phyloP scores from a whole-genome alignment of 768 basidiomycete genomes.

The Botryobasidium botryosum region DNA sequence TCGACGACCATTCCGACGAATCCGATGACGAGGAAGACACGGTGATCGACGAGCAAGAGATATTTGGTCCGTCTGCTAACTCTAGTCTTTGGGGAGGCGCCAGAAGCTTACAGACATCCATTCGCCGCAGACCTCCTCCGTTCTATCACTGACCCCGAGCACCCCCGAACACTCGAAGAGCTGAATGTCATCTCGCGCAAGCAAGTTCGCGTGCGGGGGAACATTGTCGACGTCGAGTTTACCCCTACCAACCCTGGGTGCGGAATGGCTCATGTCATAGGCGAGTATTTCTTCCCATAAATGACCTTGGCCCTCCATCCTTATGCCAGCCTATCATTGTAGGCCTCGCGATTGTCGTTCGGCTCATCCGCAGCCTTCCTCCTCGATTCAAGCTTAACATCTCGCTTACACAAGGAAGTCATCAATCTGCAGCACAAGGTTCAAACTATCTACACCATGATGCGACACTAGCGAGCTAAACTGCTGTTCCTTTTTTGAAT shows the following conservation, averaged over 20 bases:
- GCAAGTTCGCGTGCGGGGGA: constrained; percentile 43
- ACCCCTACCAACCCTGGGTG: constrained; percentile 97
- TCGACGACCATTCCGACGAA: not conserved
- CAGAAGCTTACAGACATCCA: too few species aligned
- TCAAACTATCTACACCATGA: too few species aligned
- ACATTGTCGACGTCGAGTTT: constrained; percentile 66
- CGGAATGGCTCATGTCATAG: constrained; percentile 93
- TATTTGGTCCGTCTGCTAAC: not conserved
- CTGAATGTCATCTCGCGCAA: constrained; percentile 86
- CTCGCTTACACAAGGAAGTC: constrained; percentile 80
- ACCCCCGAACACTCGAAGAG: constrained; percentile 81
- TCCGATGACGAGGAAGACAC: not conserved
- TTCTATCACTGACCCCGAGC: constrained; percentile 88
- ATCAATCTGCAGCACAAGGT: constrained; percentile 89
- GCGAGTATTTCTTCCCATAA: constrained; percentile 25
- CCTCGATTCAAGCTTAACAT: constrained; percentile 92
- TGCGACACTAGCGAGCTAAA: too few species aligned
- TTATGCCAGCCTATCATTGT: constrained; percentile 4
- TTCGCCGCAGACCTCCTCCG: constrained; percentile 88
- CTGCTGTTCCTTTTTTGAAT: not conserved
- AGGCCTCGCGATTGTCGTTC: constrained; percentile 93
- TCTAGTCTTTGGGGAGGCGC: not conserved
- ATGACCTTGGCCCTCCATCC: not conserved
- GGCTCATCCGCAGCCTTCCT: constrained; percentile 77
- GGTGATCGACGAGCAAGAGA: constrained; percentile 1